These are phyloP conservation scores for Metschnikowia kofuensis DNA, from an alignment of 805 yeast genomes.

Conservation along the genomic window DNA sequence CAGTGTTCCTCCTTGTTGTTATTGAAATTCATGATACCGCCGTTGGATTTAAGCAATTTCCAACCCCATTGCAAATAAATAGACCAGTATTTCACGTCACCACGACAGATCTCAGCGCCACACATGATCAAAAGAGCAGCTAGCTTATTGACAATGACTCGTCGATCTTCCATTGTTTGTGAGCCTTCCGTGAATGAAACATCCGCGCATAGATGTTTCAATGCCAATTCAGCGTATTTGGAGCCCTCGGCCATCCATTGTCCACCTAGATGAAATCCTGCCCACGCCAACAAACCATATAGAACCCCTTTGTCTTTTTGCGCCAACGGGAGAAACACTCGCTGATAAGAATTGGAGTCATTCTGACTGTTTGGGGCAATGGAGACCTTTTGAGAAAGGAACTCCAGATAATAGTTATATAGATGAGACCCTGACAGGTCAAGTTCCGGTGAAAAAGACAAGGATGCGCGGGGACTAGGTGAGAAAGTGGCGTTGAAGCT, in stretches of 20 bases:
- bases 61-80: constrained; percentile 65
- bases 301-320: constrained; percentile 49
- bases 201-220: constrained; percentile 37
- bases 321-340: constrained; percentile 55
- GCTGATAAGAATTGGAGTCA: constrained; percentile 49
- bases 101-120: constrained; percentile 81
- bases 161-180: constrained; percentile 24
- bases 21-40: constrained; percentile 57
- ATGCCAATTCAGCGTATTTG: constrained; percentile 46
- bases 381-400: constrained; percentile 40
- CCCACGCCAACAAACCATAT: constrained; percentile 54
- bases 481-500: constrained; percentile 21
- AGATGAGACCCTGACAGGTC: constrained; percentile 25
- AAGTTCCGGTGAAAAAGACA: constrained; percentile 18
- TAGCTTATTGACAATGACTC: constrained; percentile 42
- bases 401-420: constrained; percentile 49
- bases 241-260: constrained; percentile 48
- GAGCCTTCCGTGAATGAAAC: constrained; percentile 23
- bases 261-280: constrained; percentile 49
- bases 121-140: constrained; percentile 68
- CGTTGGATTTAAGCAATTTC: constrained; percentile 54
- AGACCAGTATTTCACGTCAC: constrained; percentile 78
- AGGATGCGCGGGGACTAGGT: constrained; percentile 27
- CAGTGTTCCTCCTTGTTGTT: constrained; percentile 61
- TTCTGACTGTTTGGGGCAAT: constrained; percentile 45